Evolutionary conservation across 495 filamentous ascomycete genomes (phyloP).

Genomic region (Tuber borchii): DNA sequence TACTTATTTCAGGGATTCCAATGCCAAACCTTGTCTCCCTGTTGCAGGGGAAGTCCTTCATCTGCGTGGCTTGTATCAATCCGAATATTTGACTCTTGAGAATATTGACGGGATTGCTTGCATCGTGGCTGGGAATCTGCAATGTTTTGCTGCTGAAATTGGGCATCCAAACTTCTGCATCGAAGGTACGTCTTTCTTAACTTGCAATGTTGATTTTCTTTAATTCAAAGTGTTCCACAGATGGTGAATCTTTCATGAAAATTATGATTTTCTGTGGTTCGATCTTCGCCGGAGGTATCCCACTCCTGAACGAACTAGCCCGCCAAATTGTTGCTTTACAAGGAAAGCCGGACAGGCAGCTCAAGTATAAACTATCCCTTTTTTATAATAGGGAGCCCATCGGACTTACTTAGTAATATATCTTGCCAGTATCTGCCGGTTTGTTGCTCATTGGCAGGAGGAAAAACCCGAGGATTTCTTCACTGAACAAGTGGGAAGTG

Average conservation of each 20-base stretch:
- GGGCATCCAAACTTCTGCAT: constrained; percentile 18
- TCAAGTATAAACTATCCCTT: constrained; percentile 21
- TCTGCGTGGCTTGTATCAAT: constrained; percentile 17
- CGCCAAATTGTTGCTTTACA: constrained; percentile 18
- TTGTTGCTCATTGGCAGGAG: constrained; percentile 27
- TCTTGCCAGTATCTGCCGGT: constrained; percentile 24
- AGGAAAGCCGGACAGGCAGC: constrained; percentile 24
- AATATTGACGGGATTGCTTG: constrained; percentile 19
- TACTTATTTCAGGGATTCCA: constrained; percentile 10
- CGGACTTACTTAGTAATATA: background rate
- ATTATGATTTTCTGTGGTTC: constrained; percentile 23
- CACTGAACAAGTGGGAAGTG: constrained; percentile 13
- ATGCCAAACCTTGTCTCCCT: constrained; percentile 15
- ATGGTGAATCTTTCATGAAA: constrained; percentile 13
- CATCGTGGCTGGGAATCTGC: constrained; percentile 25
- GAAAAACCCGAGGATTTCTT: constrained; percentile 34
- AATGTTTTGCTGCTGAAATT: constrained; percentile 24
- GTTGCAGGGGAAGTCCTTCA: constrained; percentile 22
- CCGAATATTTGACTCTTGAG: constrained; percentile 27
- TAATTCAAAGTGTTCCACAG: background rate
- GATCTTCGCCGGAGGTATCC: constrained; percentile 22
- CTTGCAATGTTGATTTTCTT: background rate
- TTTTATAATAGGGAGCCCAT: background rate
- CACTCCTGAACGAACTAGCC: constrained; percentile 19
- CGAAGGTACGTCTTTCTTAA: constrained; percentile 13